Conservation (phyloP, 306 rosid species). For the Vigna unguiculata region DNA sequence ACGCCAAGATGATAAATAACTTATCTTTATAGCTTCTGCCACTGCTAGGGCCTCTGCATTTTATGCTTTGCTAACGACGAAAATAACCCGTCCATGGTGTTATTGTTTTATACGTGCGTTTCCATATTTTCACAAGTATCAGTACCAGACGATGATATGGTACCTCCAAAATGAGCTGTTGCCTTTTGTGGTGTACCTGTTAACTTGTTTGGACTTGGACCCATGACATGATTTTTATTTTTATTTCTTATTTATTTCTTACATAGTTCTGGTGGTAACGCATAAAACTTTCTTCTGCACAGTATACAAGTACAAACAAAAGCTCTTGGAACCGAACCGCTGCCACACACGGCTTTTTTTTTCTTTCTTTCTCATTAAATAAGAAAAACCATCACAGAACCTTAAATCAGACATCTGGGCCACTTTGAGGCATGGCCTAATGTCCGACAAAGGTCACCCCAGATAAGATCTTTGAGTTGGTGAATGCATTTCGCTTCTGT, state of each 20-base stretch:
- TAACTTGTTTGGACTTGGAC: constrained; percentile 39
- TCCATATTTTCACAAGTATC: constrained; percentile 28
- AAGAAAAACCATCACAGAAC: constrained; percentile 18
- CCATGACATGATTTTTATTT: constrained; percentile 24
- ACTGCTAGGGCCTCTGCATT: background rate
- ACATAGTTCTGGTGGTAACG: background rate
- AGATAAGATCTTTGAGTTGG: constrained; percentile 23
- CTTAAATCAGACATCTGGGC: constrained; percentile 46
- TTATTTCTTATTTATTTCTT: background rate
- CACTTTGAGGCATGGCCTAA: constrained; percentile 8
- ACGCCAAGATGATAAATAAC: constrained; percentile 6
- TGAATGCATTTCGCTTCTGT: constrained; percentile 35
- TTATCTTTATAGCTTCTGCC: constrained; percentile 28
- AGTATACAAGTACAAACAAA: background rate
- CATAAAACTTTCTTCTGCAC: constrained; percentile 24
- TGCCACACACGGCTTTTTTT: background rate
- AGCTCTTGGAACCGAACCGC: constrained; percentile 5
- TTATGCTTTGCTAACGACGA: constrained; percentile 10
- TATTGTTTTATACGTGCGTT: constrained; percentile 8
- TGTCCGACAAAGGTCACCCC: constrained; percentile 41
- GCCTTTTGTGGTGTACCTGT: constrained; percentile 39
- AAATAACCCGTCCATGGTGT: background rate
- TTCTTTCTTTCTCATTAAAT: background rate
- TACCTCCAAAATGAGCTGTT: constrained; percentile 55
- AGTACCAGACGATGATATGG: constrained; percentile 35